Evolutionary conservation across 768 basidiomycete genomes (phyloP), one percentile per base, ranked within the genome.

Genomic region (Russula griseocarnosa): DNA sequence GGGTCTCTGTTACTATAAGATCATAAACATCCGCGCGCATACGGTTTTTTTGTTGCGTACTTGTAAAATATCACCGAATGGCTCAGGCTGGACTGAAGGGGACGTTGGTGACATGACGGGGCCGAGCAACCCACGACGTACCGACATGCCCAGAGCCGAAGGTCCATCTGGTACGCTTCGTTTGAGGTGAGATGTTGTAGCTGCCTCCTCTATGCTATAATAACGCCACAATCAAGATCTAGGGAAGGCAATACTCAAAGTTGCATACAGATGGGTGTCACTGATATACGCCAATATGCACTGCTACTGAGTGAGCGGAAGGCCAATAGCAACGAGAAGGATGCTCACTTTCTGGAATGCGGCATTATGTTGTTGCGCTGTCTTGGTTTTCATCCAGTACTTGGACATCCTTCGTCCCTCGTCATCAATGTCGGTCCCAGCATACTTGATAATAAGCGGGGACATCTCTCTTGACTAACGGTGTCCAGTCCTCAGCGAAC

Each of bases 351-450:
- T 93, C 69, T 93, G 91, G 73, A 88, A 93, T 24, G 84, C 82
- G 5, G 84, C 72, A 49, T 83, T 85, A 71, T 88, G 88, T 68
- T 80, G 78, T 1, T 86, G 85, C 61, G 85, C 79, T 66, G 84
- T 80, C 64, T 82, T 81, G 3, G 90, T 86, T 71, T 85, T 83
- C 86, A 91, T 88, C 92, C 91, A 94, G 70, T 84, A 89, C 81
- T 86, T 83, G 60, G 79, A 80, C 20, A 78, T 77, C 32, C 80
- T 73, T 22, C 74, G 75, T 13, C 65, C 44, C 4, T 86, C 87
- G 30, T 74, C 73, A 3, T 76, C 70, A 22, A 75, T 68, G 52
- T 77, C 74, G 26, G 80, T 73, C 38, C 78, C 78, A 0, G 84
- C 87, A 32, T 76, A 73, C 74, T 83, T 88, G 60, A 88, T 77